A percentile compares a stretch with the other conserved stretches of the same genome.
Conservation (phyloP, 768 basidiomycete species). For the Pseudohyphozyma bogoriensis region DNA sequence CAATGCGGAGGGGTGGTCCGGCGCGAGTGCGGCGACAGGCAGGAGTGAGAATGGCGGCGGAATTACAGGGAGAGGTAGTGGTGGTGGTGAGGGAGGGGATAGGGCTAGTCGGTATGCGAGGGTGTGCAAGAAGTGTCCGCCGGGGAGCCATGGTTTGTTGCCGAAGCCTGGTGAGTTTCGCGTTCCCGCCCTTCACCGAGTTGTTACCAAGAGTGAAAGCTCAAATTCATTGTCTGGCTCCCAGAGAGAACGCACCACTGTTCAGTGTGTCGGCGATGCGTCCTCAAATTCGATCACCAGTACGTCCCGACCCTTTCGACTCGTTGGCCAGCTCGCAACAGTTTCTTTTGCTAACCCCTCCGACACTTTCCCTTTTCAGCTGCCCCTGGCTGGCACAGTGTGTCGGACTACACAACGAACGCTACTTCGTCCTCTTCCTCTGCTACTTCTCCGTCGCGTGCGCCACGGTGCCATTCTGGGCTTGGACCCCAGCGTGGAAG, state of each 20-base stretch:
- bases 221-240: not conserved
- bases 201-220: not conserved
- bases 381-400: constrained; percentile 46
- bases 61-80: no score
- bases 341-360: no score
- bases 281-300: constrained; percentile 34
- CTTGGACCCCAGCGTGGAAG: constrained; percentile 56
- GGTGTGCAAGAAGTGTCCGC: constrained; percentile 29
- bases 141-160: not conserved
- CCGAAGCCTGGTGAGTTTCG: constrained; percentile 27
- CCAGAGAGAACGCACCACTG: constrained; percentile 33
- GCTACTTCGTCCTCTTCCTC: constrained; percentile 94
- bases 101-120: constrained; percentile 1
- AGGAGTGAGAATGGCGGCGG: not conserved
- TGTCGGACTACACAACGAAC: constrained; percentile 88
- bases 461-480: constrained; percentile 52
- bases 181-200: not conserved
- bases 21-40: not conserved
- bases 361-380: constrained; percentile 10
- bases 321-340: no score
- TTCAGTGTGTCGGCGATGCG: constrained; percentile 27
- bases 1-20: not conserved
- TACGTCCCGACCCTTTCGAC: not conserved
- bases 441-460: constrained; percentile 70
- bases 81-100: not conserved